phyloP scores from a whole-genome alignment of 2,329 filamentous ascomycete species.

The Neocatenulostroma microsporum region DNA sequence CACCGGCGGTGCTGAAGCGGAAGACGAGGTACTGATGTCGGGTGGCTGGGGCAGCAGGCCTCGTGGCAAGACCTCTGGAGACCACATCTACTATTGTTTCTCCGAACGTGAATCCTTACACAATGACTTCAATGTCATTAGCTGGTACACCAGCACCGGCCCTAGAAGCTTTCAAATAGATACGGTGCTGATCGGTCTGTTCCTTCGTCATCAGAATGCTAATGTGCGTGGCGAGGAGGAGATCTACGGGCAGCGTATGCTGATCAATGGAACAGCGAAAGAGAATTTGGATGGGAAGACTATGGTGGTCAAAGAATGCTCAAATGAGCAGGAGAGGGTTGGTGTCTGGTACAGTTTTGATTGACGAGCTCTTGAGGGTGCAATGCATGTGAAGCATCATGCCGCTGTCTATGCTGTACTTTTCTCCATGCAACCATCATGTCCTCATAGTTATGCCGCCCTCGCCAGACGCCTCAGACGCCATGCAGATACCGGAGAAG shows the following conservation, averaged over 20 bases:
- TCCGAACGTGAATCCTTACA: conserved; percentile 58
- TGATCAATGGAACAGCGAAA: conserved; percentile 39
- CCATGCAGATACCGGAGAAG: not conserved
- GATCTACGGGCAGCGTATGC: conserved; percentile 31
- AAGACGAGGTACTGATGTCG: too few species aligned
- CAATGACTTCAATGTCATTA: conserved; percentile 55
- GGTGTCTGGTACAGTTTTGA: too few species aligned
- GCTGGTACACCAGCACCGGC: conserved; percentile 46
- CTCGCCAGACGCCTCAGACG: not conserved
- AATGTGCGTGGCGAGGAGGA: conserved; percentile 18
- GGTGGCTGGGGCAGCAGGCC: too few species aligned
- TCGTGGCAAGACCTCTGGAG: too few species aligned
- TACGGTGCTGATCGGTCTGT: conserved; percentile 46
- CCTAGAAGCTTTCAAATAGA: conserved; percentile 47
- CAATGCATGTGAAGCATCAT: too few species aligned
- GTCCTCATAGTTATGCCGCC: too few species aligned
- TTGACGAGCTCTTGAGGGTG: too few species aligned
- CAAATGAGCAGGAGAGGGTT: conserved; percentile 36
- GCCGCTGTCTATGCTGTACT: too few species aligned
- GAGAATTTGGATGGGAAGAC: conserved; percentile 40
- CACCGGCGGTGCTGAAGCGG: too few species aligned
- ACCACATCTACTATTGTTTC: too few species aligned
- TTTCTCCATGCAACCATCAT: too few species aligned
- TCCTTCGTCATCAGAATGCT: conserved; percentile 26
- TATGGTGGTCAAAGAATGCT: conserved; percentile 33